phyloP scores from a whole-genome alignment of 2,329 filamentous ascomycete species.

The Fusarium dlaminii region DNA sequence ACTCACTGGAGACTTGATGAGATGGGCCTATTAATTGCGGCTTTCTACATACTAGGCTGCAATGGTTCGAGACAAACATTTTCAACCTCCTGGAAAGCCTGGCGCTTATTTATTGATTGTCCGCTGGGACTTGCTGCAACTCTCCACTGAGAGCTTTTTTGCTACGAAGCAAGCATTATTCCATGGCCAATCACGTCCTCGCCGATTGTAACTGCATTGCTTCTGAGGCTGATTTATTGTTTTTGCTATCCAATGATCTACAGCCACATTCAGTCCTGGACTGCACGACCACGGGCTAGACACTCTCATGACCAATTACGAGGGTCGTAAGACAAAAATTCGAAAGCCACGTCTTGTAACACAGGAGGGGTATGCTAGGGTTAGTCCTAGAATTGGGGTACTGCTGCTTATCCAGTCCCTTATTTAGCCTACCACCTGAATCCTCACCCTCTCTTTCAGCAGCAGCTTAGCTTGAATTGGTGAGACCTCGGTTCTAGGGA shows the following conservation, averaged over 20 bases:
- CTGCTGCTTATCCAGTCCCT: neutral
- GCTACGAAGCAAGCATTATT: fast-evolving
- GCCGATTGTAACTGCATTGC: neutral
- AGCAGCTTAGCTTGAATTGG: fast-evolving
- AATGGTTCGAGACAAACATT: neutral
- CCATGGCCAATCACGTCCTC: neutral
- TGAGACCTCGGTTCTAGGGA: fast-evolving
- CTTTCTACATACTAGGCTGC: neutral
- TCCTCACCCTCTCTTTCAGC: neutral
- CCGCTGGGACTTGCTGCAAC: neutral
- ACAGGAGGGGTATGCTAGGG: neutral
- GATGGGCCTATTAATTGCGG: fast-evolving
- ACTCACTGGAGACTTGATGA: neutral
- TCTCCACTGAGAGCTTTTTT: neutral
- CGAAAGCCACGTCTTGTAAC: neutral
- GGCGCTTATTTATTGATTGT: neutral
- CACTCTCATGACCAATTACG: neutral
- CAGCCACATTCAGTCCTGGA: fast-evolving
- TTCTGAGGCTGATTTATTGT: neutral
- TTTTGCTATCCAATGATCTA: neutral
- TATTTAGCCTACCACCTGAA: neutral
- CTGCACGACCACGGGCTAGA: neutral
- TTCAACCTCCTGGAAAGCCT: neutral
- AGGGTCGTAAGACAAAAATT: neutral
- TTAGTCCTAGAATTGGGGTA: neutral